Evolutionary conservation across 1,284 basidiomycete species (phyloP), one percentile per base, ranked within the genome.

Genomic region (Garcileccinum viscosum): DNA sequence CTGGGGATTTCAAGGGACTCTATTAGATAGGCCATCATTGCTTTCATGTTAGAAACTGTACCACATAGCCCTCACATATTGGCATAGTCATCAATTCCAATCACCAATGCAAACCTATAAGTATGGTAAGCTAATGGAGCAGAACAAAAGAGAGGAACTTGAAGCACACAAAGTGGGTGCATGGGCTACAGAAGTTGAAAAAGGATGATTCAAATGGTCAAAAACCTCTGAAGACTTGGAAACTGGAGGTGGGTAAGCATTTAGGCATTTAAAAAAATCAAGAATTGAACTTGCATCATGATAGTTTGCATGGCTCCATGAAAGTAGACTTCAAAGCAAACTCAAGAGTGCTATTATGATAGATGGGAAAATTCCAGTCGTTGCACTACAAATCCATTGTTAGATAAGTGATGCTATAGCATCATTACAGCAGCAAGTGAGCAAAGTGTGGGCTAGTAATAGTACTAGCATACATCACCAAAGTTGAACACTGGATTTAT

Each of bases 71-170:
- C 87, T 84, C 83, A 85, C 38, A 87, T 84, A 65, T 80, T 77
- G 22, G 84, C 84, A 77, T 91, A 91, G 67, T 82, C 80, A 76
- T 90, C 85, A 69, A 90, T 86, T 50, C 89, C 89, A 68, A 91
- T 83, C 68, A 90, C 80, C 66, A 90, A 80, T 15, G 87, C 88
- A 67, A 89, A 90, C 64, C 88, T 63, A 27, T 35, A 47, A 8
- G 44, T 47, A 27, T 24, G 60, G n/a, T 47, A n/a, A 22, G 58
- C 12, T 24, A 27, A 62, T 47, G 22, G 17, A 15, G n/a, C 33
- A 60, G 12, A 14, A 14, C 0, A 15, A 12, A 33, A 32, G 22
- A 7, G 15, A 27, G n/a, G 15, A n/a, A n/a, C n/a, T n/a, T n/a
- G n/a, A n/a, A n/a, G 24, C n/a, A n/a, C 33, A 60, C 33, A 60